Evolutionary conservation across 2,329 filamentous ascomycete species (phyloP).

Genomic region (Rutstroemia sp.): DNA sequence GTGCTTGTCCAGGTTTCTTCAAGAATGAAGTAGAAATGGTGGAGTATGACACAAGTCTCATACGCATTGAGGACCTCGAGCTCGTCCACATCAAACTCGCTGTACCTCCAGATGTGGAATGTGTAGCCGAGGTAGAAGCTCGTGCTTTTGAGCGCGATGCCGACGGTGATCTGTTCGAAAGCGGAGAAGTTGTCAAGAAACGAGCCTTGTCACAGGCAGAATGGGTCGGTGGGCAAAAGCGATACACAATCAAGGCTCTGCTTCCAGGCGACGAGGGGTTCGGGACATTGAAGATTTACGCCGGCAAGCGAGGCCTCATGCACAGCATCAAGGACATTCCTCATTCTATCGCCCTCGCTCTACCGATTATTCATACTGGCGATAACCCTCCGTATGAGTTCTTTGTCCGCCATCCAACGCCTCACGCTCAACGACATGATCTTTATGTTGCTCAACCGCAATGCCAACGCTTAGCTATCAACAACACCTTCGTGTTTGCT

Average conservation of each 20-base stretch:
- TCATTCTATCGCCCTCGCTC: slow-evolving; percentile 77
- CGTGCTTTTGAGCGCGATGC: slow-evolving; percentile 70
- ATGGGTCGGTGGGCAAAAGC: slow-evolving; percentile 81
- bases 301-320: slow-evolving; percentile 91
- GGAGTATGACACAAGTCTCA: slow-evolving; percentile 84
- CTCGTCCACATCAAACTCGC: slow-evolving; percentile 85
- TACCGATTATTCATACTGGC: slow-evolving; percentile 86
- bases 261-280: slow-evolving; percentile 87
- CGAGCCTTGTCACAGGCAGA: slow-evolving; percentile 84
- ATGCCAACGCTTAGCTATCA: slow-evolving; percentile 77
- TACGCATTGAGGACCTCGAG: slow-evolving; percentile 83
- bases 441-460: slow-evolving; percentile 96
- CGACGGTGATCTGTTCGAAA: slow-evolving; percentile 92
- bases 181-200: slow-evolving; percentile 78
- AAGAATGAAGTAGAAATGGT: slow-evolving; percentile 70
- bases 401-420: slow-evolving; percentile 85
- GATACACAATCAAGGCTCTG: slow-evolving; percentile 88
- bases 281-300: slow-evolving; percentile 83
- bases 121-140: slow-evolving; percentile 86
- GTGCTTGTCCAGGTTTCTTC: slow-evolving; percentile 83
- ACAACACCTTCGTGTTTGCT: slow-evolving; percentile 97
- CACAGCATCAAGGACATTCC: slow-evolving; percentile 96
- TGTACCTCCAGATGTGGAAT: slow-evolving; percentile 83
- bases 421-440: slow-evolving; percentile 94
- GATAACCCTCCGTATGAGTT: slow-evolving; percentile 95